These are phyloP conservation scores for Macadamia tetraphylla DNA, from an alignment of 164 flowering plant species.

Conservation along the genomic window DNA sequence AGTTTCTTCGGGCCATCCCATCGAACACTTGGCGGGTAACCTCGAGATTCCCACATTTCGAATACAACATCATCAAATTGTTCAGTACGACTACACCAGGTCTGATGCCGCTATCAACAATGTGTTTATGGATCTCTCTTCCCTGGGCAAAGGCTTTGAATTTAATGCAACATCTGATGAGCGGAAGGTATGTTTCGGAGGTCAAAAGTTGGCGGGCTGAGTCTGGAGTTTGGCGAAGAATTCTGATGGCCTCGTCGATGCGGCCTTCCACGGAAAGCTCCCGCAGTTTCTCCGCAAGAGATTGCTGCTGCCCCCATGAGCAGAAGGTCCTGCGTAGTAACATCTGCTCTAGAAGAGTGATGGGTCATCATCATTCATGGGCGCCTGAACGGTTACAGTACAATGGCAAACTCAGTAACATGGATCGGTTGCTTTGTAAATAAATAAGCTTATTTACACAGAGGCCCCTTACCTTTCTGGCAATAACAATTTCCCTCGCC, in stretches of 20 bases:
- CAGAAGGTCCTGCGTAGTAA: conserved; percentile 5
- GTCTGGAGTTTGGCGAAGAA: not conserved
- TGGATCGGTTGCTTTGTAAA: no score
- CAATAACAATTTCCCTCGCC: no score
- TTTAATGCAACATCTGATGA: not conserved
- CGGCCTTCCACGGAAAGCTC: conserved; percentile 1
- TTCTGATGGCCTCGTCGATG: not conserved
- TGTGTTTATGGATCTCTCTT: conserved; percentile 19
- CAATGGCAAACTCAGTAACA: no score
- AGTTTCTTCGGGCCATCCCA: not conserved
- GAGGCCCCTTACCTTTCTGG: no score
- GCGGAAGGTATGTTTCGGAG: not conserved
- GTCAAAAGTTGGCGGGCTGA: not conserved
- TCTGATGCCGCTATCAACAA: conserved; percentile 11
- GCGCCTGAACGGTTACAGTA: not conserved
- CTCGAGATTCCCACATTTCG: conserved; percentile 1
- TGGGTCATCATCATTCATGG: not conserved
- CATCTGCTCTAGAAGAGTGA: not conserved
- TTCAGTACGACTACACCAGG: conserved; percentile 15
- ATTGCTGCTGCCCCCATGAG: conserved; percentile 7
- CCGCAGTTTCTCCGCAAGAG: conserved; percentile 8
- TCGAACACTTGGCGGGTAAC: conserved; percentile 2
- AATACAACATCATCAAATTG: conserved; percentile 23
- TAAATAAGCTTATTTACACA: no score
- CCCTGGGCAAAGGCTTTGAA: conserved; percentile 8